Evolutionary conservation across 805 yeast species (phyloP), one percentile per base, ranked within the genome.

Genomic region (Lipomyces yamadae): DNA sequence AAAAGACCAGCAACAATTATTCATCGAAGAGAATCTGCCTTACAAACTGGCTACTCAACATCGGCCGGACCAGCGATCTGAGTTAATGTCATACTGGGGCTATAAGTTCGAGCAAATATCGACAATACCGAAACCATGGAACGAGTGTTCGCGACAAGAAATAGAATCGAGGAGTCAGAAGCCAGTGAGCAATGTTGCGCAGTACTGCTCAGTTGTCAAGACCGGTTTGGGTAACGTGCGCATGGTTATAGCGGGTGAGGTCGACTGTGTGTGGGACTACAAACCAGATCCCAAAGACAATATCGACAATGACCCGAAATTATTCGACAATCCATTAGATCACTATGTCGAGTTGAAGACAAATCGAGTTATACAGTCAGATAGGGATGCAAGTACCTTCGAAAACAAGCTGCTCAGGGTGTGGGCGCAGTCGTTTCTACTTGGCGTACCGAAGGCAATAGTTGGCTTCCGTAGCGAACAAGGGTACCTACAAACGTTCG

Each of bases 371-470:
- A 81, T 94, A 0, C 81, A 80, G 30, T 81, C 84, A 24, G 85
- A 86, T 4, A 81, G 83, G 15, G 88, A 88, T 50, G 86, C 89
- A 15, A 81, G 81, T 50, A 82, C 76, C 24, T 92, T 94, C 75
- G 97, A 94, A 75, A 83, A 82, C 63, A 92, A 92, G 77, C 79
- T 95, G 56, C 85, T 89, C 75, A 84, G 81, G 68, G 84, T 96
- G 0, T 95, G 99, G 99, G 91, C 96, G 1, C 98, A 92, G 79
- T 89, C 97, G 69, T 95, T 92, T 76, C 80, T 95, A 30, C 81
- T 91, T 56, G 99, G 99, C 3, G 84, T 95, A 29, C 87, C 89
- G n/a, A 84, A 85, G 66, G 83, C 94, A 3, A 83, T 90, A 3
- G 91, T 91, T 75, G 99, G 98, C 0, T 95, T 90, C 77, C 83